Percentiles rank a stretch among this genome's conserved stretches.
These are phyloP conservation scores for Boletus reticuloceps DNA, from an alignment of 768 basidiomycete species.

Conservation along the genomic window DNA sequence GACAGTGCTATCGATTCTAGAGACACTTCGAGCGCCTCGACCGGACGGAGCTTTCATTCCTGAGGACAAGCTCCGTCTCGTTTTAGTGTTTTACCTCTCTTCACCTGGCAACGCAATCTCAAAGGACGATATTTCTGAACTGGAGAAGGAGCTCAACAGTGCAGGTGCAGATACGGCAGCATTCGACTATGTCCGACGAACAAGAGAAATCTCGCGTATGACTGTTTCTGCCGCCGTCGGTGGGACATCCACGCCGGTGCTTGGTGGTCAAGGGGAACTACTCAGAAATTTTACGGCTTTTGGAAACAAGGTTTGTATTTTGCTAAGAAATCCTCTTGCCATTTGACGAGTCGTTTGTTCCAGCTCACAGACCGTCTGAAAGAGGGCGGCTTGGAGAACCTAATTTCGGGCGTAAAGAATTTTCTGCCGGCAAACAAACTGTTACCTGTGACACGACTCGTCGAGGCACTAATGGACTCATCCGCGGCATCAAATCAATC, in stretches of 20 bases:
- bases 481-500: conserved; percentile 92
- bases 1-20: conserved; percentile 78
- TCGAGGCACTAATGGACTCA: conserved; percentile 98
- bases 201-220: conserved; percentile 92
- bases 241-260: conserved; percentile 63
- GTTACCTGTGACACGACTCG: conserved; percentile 85
- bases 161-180: conserved; percentile 78
- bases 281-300: conserved; percentile 93
- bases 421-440: conserved; percentile 95
- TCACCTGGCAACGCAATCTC: conserved; percentile 74
- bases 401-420: conserved; percentile 97
- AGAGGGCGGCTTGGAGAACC: conserved; percentile 94
- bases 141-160: conserved; percentile 83
- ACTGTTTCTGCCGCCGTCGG: conserved; percentile 62
- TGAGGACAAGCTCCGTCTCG: conserved; percentile 87
- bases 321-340: neutral
- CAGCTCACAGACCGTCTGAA: conserved; percentile 91
- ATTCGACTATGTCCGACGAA: conserved; percentile 89
- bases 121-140: conserved; percentile 85
- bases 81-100: conserved; percentile 94
- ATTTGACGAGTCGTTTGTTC: neutral
- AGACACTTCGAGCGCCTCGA: conserved; percentile 76
- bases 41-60: conserved; percentile 64
- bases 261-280: conserved; percentile 79
- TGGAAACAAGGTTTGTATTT: conserved; percentile 70